Evolutionary conservation across 129 eudicot species (phyloP).

Genomic region (Tagetes erecta): DNA sequence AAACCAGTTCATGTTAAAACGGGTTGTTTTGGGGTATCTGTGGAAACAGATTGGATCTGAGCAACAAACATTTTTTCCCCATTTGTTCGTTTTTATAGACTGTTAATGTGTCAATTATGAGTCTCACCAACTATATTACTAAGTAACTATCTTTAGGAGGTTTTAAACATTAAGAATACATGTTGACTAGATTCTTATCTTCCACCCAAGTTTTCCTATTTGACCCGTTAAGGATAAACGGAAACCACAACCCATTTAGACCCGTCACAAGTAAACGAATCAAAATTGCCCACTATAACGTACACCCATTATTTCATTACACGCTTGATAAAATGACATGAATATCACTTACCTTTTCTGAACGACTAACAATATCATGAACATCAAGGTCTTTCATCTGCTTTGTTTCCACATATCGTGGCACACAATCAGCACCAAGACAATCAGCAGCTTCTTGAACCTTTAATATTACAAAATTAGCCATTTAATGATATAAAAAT

Average conservation of each 20-base stretch:
- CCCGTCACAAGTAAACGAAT: not conserved
- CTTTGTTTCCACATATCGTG: slow-evolving; percentile 80
- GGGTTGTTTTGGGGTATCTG: not conserved
- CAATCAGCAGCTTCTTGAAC: slow-evolving; percentile 99
- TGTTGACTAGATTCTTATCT: not conserved
- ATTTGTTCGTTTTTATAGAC: not conserved
- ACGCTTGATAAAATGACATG: not conserved
- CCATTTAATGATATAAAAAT: slow-evolving; percentile 9
- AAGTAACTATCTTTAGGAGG: not conserved
- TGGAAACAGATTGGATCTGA: not conserved
- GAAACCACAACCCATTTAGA: not conserved
- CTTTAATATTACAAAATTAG: slow-evolving; percentile 33
- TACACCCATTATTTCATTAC: not conserved
- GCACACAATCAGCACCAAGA: slow-evolving; percentile 88
- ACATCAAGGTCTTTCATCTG: slow-evolving; percentile 54
- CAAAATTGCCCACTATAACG: not conserved
- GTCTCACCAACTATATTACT: not conserved
- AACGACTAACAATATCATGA: slow-evolving; percentile 54
- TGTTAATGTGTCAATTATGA: not conserved
- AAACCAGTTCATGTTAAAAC: not conserved
- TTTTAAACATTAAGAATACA: not conserved
- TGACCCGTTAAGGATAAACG: not conserved
- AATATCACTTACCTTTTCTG: slow-evolving; percentile 49
- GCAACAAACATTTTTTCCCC: not conserved
- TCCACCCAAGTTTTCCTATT: not conserved